phyloP scores from a whole-genome alignment of 352 stramenopile genomes.

The Pelagophyceae sp. region DNA sequence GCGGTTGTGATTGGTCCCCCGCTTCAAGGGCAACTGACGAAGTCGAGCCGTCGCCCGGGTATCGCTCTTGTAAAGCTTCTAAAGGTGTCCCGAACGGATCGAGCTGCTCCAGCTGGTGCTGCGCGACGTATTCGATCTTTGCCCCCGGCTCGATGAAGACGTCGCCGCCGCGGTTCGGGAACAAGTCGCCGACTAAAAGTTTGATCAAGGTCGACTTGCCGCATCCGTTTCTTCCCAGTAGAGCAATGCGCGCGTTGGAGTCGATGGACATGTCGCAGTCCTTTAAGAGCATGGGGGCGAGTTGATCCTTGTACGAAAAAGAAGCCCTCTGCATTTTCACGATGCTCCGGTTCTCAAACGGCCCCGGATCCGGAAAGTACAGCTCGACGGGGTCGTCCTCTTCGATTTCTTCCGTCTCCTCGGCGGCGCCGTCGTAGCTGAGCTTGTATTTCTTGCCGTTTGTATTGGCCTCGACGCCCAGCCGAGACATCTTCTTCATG shows the following conservation, averaged over 20 bases:
- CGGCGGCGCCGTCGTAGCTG: conserved; percentile 56
- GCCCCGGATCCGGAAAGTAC: conserved; percentile 77
- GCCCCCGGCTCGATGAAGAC: conserved; percentile 51
- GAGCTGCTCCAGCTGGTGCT: conserved; percentile 79
- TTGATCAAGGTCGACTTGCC: conserved; percentile 60
- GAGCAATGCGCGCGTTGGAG: conserved; percentile 62
- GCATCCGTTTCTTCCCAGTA: conserved; percentile 62
- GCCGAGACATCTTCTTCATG: conserved; percentile 83
- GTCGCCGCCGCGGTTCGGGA: conserved; percentile 58
- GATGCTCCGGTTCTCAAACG: conserved; percentile 53
- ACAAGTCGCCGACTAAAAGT: conserved; percentile 68
- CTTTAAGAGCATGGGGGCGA: conserved; percentile 45
- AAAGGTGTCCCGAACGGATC: conserved; percentile 50
- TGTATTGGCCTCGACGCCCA: conserved; percentile 46
- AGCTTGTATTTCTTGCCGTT: conserved; percentile 73
- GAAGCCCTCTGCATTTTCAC: conserved; percentile 70
- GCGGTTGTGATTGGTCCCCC: too few relatives aligned
- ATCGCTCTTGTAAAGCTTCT: conserved; percentile 36
- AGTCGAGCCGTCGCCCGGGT: conserved; percentile 37
- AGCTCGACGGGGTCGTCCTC: conserved; percentile 91
- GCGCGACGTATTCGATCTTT: conserved; percentile 60
- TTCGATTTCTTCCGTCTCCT: conserved; percentile 77
- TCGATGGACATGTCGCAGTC: conserved; percentile 58
- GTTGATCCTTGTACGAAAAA: conserved; percentile 67
- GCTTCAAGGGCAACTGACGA: too few relatives aligned